Conservation (phyloP, 768 basidiomycete genomes). For the Flagelloscypha sp. region DNA sequence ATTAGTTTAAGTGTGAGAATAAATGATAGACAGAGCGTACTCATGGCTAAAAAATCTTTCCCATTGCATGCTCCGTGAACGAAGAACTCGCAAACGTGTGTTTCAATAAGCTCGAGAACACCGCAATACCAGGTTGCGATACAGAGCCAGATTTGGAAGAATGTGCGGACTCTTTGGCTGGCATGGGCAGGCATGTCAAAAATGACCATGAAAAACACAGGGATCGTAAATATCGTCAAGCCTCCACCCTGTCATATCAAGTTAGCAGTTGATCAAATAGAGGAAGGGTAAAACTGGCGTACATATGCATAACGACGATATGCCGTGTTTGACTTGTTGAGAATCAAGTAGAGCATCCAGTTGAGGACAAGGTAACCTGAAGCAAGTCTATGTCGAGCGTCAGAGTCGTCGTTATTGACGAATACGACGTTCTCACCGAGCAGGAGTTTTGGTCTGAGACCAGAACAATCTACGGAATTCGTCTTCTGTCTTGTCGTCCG, state of each 20-base stretch:
- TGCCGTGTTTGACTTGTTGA: constrained; percentile 12
- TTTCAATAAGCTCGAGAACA: constrained; percentile 9
- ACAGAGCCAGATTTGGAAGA: constrained; percentile 21
- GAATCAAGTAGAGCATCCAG: constrained; percentile 21
- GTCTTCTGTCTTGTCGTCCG: constrained; percentile 12
- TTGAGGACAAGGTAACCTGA: constrained; percentile 21
- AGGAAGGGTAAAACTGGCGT: not conserved
- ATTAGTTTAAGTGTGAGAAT: not conserved
- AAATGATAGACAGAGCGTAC: constrained; percentile 6
- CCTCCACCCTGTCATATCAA: constrained; percentile 10
- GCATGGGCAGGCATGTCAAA: constrained; percentile 19
- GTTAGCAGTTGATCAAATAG: not conserved
- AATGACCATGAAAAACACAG: constrained; percentile 19
- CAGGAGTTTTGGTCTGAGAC: constrained; percentile 15
- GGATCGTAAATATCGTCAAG: constrained; percentile 11
- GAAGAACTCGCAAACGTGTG: constrained; percentile 9
- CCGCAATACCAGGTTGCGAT: constrained; percentile 18
- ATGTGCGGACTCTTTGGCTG: constrained; percentile 7
- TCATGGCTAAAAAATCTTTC: constrained; percentile 19
- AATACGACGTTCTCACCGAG: constrained; percentile 8
- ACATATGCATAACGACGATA: constrained; percentile 11
- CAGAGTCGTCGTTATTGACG: not conserved
- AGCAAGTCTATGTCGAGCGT: constrained; percentile 6
- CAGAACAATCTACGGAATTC: constrained; percentile 16
- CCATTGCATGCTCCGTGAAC: constrained; percentile 5